Conservation (phyloP, 2,329 filamentous ascomycete genomes). For the Beauveria sp. region DNA sequence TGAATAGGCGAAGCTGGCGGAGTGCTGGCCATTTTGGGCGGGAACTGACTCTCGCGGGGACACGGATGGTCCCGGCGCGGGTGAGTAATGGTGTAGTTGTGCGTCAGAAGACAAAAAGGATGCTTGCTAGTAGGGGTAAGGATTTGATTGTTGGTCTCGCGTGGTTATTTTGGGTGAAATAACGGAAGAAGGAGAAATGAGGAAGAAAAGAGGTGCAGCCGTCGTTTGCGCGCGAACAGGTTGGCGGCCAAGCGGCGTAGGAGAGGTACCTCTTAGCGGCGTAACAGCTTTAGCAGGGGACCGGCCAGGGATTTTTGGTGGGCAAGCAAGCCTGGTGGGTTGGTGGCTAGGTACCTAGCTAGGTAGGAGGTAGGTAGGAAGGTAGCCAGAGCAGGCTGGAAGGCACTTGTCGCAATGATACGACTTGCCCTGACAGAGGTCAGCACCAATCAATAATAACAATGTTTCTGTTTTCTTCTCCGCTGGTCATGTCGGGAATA, state of each 20-base stretch:
- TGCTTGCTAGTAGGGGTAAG: constrained; percentile 8
- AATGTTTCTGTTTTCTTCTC: not conserved
- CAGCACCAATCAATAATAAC: not conserved
- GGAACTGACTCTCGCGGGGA: not conserved
- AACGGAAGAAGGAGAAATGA: not conserved
- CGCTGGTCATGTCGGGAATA: not conserved
- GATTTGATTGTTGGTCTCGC: not conserved
- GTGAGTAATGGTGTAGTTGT: not conserved
- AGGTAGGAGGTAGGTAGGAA: too few species aligned
- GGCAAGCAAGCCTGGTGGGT: constrained; percentile 1
- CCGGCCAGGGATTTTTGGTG: not conserved
- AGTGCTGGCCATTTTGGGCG: constrained; percentile 54
- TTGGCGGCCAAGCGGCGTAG: not conserved
- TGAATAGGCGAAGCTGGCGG: constrained; percentile 59
- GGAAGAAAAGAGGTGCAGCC: not conserved
- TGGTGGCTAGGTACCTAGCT: not conserved
- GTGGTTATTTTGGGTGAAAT: not conserved
- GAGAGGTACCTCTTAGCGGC: too few species aligned
- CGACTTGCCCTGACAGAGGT: not conserved
- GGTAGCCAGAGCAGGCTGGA: too few species aligned
- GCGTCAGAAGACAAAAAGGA: not conserved
- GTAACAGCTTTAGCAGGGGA: not conserved
- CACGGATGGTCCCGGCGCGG: constrained; percentile 8
- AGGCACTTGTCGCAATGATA: not conserved
- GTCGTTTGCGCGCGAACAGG: constrained; percentile 2